Evolutionary conservation across 345 rosid genomes (phyloP).

Genomic region (Eucalyptus albens): DNA sequence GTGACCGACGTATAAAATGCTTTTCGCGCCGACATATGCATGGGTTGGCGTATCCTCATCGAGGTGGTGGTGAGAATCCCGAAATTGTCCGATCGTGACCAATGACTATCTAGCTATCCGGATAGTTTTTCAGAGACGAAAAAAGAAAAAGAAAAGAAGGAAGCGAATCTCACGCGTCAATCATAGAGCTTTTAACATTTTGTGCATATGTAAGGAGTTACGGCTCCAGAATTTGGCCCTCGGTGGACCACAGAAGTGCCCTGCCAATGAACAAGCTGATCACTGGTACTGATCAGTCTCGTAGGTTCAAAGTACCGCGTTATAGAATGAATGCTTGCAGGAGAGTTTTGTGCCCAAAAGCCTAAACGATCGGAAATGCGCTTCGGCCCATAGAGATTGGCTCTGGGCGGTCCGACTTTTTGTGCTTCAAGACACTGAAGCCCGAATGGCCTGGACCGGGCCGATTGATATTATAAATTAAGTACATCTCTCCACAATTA

Average conservation of each 20-base stretch:
- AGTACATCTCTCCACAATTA: neutral
- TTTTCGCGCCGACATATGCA: neutral
- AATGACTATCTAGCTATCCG: accelerated
- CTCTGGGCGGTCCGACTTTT: neutral
- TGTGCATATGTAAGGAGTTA: neutral
- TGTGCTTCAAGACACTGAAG: neutral
- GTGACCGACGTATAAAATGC: neutral
- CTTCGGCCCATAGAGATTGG: neutral
- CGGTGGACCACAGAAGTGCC: neutral
- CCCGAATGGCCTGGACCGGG: neutral
- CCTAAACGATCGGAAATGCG: neutral
- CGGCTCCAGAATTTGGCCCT: neutral
- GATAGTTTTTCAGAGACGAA: neutral
- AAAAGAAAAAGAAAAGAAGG: neutral
- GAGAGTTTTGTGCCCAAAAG: neutral
- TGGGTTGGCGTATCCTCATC: neutral
- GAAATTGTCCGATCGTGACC: neutral
- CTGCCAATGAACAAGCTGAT: too few relatives aligned
- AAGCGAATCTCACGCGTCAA: neutral
- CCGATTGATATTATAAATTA: neutral
- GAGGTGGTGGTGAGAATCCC: neutral
- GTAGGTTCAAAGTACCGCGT: neutral
- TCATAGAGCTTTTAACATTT: neutral
- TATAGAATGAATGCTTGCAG: neutral
- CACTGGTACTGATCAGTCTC: neutral